A percentile compares a stretch with the other conserved stretches of the same genome.
Conservation (phyloP, 345 rosid species). For the Syzygium grande region DNA sequence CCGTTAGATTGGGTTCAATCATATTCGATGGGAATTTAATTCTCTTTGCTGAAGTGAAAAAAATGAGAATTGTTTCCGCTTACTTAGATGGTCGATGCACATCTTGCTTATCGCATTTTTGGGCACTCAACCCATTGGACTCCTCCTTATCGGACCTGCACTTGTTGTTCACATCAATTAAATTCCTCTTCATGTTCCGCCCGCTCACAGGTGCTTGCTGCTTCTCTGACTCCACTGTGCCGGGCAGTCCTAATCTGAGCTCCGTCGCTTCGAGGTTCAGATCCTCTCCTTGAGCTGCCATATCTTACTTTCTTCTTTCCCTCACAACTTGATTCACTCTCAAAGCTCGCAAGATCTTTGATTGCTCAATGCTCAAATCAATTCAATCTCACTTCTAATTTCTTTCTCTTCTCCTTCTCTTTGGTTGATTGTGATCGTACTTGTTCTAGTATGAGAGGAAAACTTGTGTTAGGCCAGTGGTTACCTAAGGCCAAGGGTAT, state of each 20-base stretch:
- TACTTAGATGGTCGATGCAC: conserved; percentile 58
- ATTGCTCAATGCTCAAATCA: not conserved
- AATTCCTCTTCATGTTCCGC: conserved; percentile 27
- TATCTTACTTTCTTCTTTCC: not conserved
- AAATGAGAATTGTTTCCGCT: conserved; percentile 1
- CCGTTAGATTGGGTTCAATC: not conserved
- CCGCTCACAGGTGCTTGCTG: not conserved
- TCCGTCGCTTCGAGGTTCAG: conserved; percentile 84
- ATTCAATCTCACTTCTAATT: not conserved
- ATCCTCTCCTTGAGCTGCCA: conserved; percentile 14
- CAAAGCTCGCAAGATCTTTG: not conserved
- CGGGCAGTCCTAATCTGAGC: conserved; percentile 84
- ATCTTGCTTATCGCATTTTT: conserved; percentile 12
- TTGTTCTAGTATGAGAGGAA: not conserved
- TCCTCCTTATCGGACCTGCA: not conserved
- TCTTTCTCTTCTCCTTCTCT: not conserved
- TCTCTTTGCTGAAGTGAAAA: not conserved
- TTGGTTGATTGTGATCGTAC: not conserved
- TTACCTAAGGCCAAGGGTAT: not conserved
- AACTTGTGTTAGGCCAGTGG: not conserved
- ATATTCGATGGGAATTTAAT: not conserved
- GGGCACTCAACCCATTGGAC: not conserved
- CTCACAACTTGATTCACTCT: not conserved
- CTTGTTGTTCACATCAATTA: conserved; percentile 21
- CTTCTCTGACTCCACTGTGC: conserved; percentile 32